Base-by-base conservation (phyloP, 306 rosid species). In the Quercus agrifolia region DNA sequence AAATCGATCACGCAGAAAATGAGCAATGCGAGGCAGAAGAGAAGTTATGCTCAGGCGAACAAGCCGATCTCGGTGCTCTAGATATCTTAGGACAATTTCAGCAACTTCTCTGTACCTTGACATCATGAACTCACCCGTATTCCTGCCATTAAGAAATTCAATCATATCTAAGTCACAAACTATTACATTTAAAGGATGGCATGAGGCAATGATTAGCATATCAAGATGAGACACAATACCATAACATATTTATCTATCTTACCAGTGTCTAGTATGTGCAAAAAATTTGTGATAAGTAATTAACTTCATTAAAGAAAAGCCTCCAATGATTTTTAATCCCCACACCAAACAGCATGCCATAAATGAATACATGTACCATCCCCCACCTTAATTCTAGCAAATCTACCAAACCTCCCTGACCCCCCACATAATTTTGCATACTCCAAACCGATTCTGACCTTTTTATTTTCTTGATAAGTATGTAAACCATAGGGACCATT, bases 121-220 rank as follows among this genome's bases (percentile, higher is more conserved):
- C 99, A 95, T 95, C 99, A 95, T 95, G 79, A 95, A 95, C 81
- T 95, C 99, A 64, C 99, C 99, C 3, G 99, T 92, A 83, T 95
- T 95, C 97, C 99, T 95, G 87, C 80, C 70, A 77, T 88, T 30
- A 74, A 70, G 78, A 66, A 78, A 76, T 77, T 66, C 63, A 85
- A 59, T 64, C 54, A 67, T 35, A 30, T 15, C 74, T 17, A 69
- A 81, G 66, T 64, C 56, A 56, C 25, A 31, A 66, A 64, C 64
- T 41, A 58, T 35, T 66, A 68, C 46, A 67, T 58, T 58, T 51
- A 35, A 19, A 85, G 17, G 78, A 64, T 78, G 44, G n/a, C 46
- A 5, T 28, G 4, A 67, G 51, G n/a, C 13, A 19, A 35, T 10
- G 27, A 3, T 74, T 33, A 55, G 31, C 38, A 56, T 15, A 73